Base-by-base conservation (phyloP, 768 basidiomycete genomes). In the Kwoniella newhampshirensis region DNA sequence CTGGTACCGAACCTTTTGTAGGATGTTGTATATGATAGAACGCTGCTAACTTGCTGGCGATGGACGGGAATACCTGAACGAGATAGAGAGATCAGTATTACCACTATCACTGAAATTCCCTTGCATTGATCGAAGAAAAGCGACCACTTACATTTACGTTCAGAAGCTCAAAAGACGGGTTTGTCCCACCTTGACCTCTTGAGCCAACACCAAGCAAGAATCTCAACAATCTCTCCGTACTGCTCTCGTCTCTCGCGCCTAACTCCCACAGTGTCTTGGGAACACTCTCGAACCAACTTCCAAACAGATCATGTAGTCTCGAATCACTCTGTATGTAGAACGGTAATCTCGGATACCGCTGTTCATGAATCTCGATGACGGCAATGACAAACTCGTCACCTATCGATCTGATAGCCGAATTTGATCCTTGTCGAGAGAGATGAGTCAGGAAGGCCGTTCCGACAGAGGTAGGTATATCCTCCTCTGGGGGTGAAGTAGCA, bases 251-350 rank as follows among this genome's bases (percentile, higher is more conserved):
- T 51, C 75, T 82, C 9, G 75, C 76, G 2, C 87, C 86, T 9
- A 87, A 75, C 74, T 97, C 92, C 93, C 93, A 97, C 3, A 97
- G 78, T 5, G 81, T 81, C 75, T 84, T 86, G 0, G 92, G 90
- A 41, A 96, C 81, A 62, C 87, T 84, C 25, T 81, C 73, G 17
- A 91, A 62, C 91, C 92, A 96, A 20, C 81, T 81, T 48, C 80
- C 77, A 0, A 77, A 20, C 6, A 71, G 2, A 2, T 50, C 42
- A 28, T 28, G 6, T 21, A 15, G 18, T 15, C 37, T 23, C 4
- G 66, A 73, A 3, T 32, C 41, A 0, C 40, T 27, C 1, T 62
- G 60, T 6, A 76, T 57, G 50, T 45, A 70, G 57, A 76, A 76
- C 18, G 75, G 75, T 11, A 68, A 54, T 13, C 5, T 44, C 2